Base-by-base conservation (phyloP, 768 basidiomycete species). In the Cystofilobasidium bisporidii region DNA sequence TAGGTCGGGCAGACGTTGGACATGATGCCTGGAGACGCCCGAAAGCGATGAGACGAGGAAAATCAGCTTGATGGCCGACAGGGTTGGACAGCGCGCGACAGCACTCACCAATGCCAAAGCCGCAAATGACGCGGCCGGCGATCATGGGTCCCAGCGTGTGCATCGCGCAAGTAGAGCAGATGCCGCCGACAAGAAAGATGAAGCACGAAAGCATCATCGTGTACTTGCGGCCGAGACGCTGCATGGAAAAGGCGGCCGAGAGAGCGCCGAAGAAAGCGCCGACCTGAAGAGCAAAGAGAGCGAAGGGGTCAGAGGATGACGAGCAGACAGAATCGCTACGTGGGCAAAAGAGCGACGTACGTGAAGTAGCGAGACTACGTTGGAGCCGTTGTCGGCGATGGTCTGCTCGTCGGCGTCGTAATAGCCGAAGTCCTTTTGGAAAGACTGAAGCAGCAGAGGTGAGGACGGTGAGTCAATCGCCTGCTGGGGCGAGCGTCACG, bases 201-300 rank as follows among this genome's bases (percentile, higher is more conserved):
- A 28, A 32, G 28, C 60, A 41, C 10, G 60, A 61, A 22, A 68
- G 65, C 59, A 60, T 22, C 33, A n/a, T 38, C 9, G 33, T 47
- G 26, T 22, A 24, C 61, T 63, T 63, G 40, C 67, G 63, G 30
- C 89, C 50, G 89, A 90, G 43, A 89, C 72, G 24, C 78, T 71
- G 77, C 91, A 87, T 87, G 48, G 87, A 72, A 0, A 85, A 86
- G 1, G 86, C 86, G 71, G 85, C 86, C 14, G 82, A 81, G 10
- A 93, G 75, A 18, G 89, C 88, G 66, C 90, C 91, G 73, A 91
- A 91, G 81, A 91, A 91, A 0, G 88, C 62, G 26, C 45, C 56
- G 36, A 65, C 41, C 53, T 61, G 22, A 12, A 36, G 41, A 33
- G n/a, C n/a, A 17, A 28, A 4, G 22, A 18, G 22, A 15, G 18